Conservation (phyloP, 1,139 yeast genomes). For the Entelexis paramagnoliae region DNA sequence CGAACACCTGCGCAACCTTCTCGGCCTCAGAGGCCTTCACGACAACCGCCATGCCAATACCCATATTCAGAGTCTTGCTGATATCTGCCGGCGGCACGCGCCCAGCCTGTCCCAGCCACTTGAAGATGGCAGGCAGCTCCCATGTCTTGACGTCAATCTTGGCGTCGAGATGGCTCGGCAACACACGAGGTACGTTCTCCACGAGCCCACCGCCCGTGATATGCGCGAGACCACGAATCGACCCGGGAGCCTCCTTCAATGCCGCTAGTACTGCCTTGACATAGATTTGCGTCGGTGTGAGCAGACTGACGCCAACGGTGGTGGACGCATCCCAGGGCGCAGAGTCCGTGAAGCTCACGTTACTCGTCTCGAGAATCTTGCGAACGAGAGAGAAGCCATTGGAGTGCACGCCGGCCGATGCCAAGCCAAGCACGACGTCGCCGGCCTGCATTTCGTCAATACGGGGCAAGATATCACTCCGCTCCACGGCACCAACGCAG, state of each 20-base stretch:
- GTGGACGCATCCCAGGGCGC: conserved; percentile 80
- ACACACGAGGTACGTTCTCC: conserved; percentile 91
- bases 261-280: conserved; percentile 81
- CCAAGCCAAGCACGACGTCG: conserved; percentile 74
- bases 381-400: conserved; percentile 96
- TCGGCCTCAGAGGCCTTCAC: conserved; percentile 53
- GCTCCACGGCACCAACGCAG: conserved; percentile 96
- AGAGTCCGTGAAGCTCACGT: conserved; percentile 52
- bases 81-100: conserved; percentile 78
- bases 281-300: conserved; percentile 87
- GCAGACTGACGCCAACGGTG: conserved; percentile 74
- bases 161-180: conserved; percentile 74
- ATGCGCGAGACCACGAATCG: conserved; percentile 83
- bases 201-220: conserved; percentile 98
- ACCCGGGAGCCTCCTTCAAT: conserved; percentile 39
- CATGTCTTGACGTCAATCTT: conserved; percentile 66
- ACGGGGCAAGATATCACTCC: conserved; percentile 63
- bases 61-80: conserved; percentile 86
- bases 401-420: conserved; percentile 89
- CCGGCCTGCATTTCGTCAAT: conserved; percentile 59
- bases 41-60: conserved; percentile 92
- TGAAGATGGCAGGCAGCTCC: conserved; percentile 80
- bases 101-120: conserved; percentile 89
- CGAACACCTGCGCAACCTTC: conserved; percentile 45
- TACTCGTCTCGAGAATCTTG: conserved; percentile 72